Evolutionary conservation across 1,139 yeast species (phyloP).

Genomic region (Yamadazyma trypodendri): DNA sequence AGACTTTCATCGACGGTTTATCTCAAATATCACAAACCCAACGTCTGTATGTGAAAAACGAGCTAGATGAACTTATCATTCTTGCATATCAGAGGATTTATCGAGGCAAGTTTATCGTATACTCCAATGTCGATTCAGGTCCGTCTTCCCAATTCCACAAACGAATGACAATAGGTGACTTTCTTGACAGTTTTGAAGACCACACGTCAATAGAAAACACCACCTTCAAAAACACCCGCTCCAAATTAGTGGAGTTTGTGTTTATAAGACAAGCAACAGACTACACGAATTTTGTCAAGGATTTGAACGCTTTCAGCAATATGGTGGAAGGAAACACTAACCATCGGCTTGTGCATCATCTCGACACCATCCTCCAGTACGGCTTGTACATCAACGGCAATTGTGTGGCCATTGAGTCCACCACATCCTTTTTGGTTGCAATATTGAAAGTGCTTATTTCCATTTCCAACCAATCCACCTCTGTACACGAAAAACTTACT

Average conservation of each 20-base stretch:
- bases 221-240: constrained; percentile 23
- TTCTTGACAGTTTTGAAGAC: constrained; percentile 16
- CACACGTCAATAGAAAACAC: constrained; percentile 9
- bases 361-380: constrained; percentile 21
- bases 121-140: constrained; percentile 11
- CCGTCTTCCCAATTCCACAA: constrained; percentile 13
- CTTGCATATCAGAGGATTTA: constrained; percentile 24
- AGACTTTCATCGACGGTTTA: constrained; percentile 14
- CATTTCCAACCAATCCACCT: constrained; percentile 16
- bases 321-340: constrained; percentile 17
- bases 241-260: constrained; percentile 25
- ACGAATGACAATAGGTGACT: constrained; percentile 16
- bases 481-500: constrained; percentile 20
- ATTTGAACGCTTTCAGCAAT: constrained; percentile 24
- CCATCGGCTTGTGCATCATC: constrained; percentile 15
- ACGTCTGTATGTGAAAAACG: constrained; percentile 5
- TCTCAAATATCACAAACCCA: constrained; percentile 1
- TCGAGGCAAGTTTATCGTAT: constrained; percentile 20
- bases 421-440: constrained; percentile 30
- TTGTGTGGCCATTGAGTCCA: constrained; percentile 24
- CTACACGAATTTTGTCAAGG: constrained; percentile 25
- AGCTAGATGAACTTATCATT: constrained; percentile 17
- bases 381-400: constrained; percentile 29
- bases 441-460: constrained; percentile 26
- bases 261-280: constrained; percentile 30